Conservation (phyloP, 495 filamentous ascomycete species). For the Aspergillus asperescens region DNA sequence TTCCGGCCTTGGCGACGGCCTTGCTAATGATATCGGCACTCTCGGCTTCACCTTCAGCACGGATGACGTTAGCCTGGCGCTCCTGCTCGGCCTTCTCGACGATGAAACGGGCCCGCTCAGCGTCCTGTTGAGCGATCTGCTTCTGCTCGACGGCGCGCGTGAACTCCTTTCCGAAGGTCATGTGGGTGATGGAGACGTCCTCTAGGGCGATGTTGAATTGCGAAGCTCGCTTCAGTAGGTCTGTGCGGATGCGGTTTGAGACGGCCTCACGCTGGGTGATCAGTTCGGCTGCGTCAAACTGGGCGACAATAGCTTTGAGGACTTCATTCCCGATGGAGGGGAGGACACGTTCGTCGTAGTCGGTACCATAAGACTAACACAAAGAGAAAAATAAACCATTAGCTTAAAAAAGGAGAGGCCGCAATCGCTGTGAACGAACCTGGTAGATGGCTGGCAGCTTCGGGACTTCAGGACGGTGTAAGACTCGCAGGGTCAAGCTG, state of each 20-base stretch:
- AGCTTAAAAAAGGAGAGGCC: neutral
- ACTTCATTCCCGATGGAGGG: slow-evolving; percentile 99
- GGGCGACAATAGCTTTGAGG: slow-evolving; percentile 96
- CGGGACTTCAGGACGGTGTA: slow-evolving; percentile 92
- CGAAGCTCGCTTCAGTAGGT: slow-evolving; percentile 88
- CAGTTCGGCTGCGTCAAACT: slow-evolving; percentile 98
- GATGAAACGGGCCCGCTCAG: slow-evolving; percentile 93
- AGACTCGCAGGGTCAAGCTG: slow-evolving; percentile 89
- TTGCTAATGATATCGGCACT: slow-evolving; percentile 89
- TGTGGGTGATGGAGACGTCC: slow-evolving; percentile 99
- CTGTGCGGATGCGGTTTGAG: slow-evolving; percentile 86
- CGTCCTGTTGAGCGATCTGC: slow-evolving; percentile 99
- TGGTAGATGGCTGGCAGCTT: slow-evolving; percentile 96
- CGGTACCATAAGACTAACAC: slow-evolving; percentile 68
- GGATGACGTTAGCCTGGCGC: slow-evolving; percentile 95
- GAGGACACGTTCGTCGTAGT: slow-evolving; percentile 99
- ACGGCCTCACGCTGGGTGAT: slow-evolving; percentile 99
- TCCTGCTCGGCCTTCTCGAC: slow-evolving; percentile 99
- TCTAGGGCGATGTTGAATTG: slow-evolving; percentile 99
- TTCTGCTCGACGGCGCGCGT: slow-evolving; percentile 98
- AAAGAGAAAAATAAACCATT: neutral
- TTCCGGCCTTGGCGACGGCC: slow-evolving; percentile 85
- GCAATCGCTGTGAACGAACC: slow-evolving; percentile 47
- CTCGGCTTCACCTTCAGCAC: slow-evolving; percentile 96
- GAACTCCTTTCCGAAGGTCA: slow-evolving; percentile 99